A percentile compares a stretch with the other conserved stretches of the same genome.
Conservation (phyloP, 331 rosid species). For the Quercus phellos region DNA sequence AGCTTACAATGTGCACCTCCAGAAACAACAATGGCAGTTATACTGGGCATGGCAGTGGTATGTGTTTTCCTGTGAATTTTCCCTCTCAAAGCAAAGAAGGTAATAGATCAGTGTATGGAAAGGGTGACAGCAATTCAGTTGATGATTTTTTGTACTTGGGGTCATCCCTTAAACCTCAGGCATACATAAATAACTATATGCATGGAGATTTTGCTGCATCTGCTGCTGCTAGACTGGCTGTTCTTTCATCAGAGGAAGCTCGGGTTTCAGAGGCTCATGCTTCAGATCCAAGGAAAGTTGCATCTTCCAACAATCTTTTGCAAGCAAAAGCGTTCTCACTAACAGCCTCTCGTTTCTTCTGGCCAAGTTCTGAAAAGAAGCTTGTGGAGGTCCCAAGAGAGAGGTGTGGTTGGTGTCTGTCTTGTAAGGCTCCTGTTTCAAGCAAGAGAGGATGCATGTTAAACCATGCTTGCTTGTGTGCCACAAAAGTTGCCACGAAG, state of each 20-base stretch:
- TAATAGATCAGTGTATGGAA: constrained; percentile 36
- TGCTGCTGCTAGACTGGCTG: constrained; percentile 75
- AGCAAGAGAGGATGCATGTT: constrained; percentile 98
- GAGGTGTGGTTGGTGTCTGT: constrained; percentile 99
- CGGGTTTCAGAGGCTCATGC: constrained; percentile 47
- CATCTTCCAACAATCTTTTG: constrained; percentile 46
- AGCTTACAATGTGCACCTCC: constrained; percentile 23
- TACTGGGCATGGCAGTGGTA: constrained; percentile 30
- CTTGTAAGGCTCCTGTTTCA: constrained; percentile 70
- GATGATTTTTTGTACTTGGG: constrained; percentile 47
- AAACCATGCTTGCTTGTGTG: constrained; percentile 85
- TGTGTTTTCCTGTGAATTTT: constrained; percentile 20
- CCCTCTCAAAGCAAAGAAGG: constrained; percentile 46
- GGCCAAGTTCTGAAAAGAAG: constrained; percentile 93
- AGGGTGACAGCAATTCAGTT: constrained; percentile 27
- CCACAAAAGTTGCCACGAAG: constrained; percentile 78
- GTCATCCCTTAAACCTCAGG: constrained; percentile 56
- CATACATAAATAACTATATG: constrained; percentile 69
- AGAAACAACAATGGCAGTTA: constrained; percentile 25
- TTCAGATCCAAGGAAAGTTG: constrained; percentile 53
- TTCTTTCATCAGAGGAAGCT: constrained; percentile 71
- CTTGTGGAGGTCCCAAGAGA: constrained; percentile 95
- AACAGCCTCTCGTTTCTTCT: constrained; percentile 84
- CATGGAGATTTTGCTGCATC: constrained; percentile 97
- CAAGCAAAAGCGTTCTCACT: constrained; percentile 86